A percentile compares a stretch with the other conserved stretches of the same genome.
phyloP scores from a whole-genome alignment of 495 filamentous ascomycete species.

The Bacidia rubella region DNA sequence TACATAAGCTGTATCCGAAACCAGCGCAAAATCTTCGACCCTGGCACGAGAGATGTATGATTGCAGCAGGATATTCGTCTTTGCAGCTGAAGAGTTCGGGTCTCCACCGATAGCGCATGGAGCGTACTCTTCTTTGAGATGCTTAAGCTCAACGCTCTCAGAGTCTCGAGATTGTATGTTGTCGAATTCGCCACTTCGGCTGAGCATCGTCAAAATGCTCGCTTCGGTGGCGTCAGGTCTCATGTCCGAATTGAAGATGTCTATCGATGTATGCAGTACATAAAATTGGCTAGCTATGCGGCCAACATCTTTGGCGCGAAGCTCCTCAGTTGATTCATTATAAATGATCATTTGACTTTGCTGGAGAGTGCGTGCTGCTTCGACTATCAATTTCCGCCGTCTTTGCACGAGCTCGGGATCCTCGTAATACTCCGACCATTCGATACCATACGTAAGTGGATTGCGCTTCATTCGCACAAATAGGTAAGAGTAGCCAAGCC shows the following conservation, averaged over 20 bases:
- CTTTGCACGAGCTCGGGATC: conserved; percentile 76
- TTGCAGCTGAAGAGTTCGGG: conserved; percentile 66
- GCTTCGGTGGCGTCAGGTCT: conserved; percentile 64
- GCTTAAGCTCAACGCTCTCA: conserved; percentile 65
- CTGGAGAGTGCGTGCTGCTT: conserved; percentile 73
- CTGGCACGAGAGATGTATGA: conserved; percentile 82
- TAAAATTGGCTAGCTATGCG: conserved; percentile 97
- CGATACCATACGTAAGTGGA: conserved; percentile 88
- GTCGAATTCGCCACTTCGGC: conserved; percentile 91
- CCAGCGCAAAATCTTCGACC: conserved; percentile 82
- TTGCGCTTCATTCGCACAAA: conserved; percentile 92
- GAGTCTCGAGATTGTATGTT: conserved; percentile 86
- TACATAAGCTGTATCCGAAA: conserved; percentile 86
- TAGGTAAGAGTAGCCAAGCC: conserved; percentile 95
- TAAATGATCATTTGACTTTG: conserved; percentile 98
- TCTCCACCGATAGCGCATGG: conserved; percentile 62
- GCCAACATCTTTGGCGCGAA: conserved; percentile 84
- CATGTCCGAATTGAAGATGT: conserved; percentile 94
- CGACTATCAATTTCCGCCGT: conserved; percentile 67
- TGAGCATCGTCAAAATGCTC: conserved; percentile 87
- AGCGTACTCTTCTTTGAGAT: conserved; percentile 47
- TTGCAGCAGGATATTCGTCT: conserved; percentile 92
- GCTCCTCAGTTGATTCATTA: conserved; percentile 81
- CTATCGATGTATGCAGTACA: conserved; percentile 79
- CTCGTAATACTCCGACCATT: conserved; percentile 77